phyloP scores from a whole-genome alignment of 208 protist genomes.

The Leishmania tarentolae region DNA sequence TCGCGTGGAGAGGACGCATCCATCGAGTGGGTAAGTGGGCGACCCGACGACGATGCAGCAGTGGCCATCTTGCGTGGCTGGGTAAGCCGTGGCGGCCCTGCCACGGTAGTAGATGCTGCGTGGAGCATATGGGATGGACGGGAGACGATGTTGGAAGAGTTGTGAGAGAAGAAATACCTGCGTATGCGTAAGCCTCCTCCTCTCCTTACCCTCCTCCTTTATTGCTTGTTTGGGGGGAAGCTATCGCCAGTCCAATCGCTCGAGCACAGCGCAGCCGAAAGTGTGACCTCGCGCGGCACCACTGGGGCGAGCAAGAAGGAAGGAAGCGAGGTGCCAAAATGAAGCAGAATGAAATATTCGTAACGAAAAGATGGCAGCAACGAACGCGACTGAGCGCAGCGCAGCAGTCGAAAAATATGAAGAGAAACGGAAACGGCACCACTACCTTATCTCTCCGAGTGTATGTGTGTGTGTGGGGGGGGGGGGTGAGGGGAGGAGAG shows the following conservation, averaged over 20 bases:
- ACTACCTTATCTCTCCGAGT: neutral
- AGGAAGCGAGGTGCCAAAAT: neutral
- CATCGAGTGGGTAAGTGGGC: too few species aligned
- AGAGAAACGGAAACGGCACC: neutral
- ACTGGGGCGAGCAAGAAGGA: neutral
- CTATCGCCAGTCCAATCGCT: neutral
- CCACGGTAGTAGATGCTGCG: neutral
- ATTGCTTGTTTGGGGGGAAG: neutral
- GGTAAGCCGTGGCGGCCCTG: constrained; percentile 3
- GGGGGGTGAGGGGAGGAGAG: too few species aligned
- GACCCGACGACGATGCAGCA: neutral
- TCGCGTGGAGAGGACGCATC: neutral
- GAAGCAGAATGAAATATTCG: neutral
- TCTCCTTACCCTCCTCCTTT: neutral
- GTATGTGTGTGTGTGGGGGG: neutral
- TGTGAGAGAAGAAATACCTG: neutral
- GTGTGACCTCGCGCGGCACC: neutral
- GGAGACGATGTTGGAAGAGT: neutral
- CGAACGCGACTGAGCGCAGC: too few species aligned
- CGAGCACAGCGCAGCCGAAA: neutral
- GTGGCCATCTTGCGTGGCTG: neutral
- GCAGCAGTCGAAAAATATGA: neutral
- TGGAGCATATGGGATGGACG: neutral
- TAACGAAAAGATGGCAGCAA: too few species aligned
- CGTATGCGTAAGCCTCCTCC: neutral